Conservation (phyloP, 2,329 filamentous ascomycete species). For the Xylogone sp. region DNA sequence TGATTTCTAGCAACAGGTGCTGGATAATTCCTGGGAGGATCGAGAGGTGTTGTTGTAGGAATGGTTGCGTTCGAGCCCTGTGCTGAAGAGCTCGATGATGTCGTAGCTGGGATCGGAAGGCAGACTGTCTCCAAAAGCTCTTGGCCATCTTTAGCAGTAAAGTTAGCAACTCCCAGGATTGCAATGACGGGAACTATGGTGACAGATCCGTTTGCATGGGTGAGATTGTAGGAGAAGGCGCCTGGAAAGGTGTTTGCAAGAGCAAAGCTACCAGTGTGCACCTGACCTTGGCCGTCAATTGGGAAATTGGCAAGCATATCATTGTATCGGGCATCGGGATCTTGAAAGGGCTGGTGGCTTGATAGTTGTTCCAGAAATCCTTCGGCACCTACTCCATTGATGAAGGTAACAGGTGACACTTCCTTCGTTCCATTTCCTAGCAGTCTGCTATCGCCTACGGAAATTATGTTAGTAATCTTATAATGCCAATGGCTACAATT, state of each 20-base stretch:
- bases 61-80: too few species aligned
- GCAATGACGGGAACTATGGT: neutral
- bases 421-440: neutral
- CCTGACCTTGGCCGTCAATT: neutral
- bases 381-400: neutral
- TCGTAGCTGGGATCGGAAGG: too few species aligned
- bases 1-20: neutral
- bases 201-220: neutral
- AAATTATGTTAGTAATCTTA: too few species aligned
- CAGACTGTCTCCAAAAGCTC: neutral
- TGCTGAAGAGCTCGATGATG: too few species aligned
- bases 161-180: neutral
- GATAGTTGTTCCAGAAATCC: neutral
- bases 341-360: neutral
- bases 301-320: neutral
- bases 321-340: neutral
- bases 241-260: neutral
- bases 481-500: too few species aligned
- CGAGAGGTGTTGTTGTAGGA: neutral
- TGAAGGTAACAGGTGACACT: constrained; percentile 1
- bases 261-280: neutral
- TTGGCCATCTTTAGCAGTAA: neutral
- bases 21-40: neutral
- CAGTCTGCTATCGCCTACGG: neutral
- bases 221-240: neutral